These are phyloP conservation scores for Blastocystis sp. DNA, from an alignment of 352 stramenopile genomes.

Conservation along the genomic window DNA sequence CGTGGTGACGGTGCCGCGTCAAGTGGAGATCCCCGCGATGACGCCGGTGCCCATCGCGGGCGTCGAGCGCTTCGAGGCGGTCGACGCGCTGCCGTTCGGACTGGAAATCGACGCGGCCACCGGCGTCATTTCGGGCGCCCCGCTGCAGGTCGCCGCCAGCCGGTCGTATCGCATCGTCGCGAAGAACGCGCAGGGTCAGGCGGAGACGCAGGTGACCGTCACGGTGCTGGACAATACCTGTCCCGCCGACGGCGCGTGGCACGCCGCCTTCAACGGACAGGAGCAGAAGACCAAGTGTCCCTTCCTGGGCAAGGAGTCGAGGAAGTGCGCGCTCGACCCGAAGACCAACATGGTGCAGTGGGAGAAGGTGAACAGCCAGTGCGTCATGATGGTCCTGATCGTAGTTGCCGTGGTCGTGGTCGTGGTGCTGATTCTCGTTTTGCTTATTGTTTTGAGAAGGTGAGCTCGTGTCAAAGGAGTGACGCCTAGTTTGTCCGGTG, in stretches of 20 bases:
- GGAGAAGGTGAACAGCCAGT: neutral
- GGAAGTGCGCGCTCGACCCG: neutral
- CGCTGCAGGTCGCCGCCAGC: neutral
- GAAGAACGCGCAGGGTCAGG: neutral
- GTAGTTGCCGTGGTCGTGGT: slow-evolving; percentile 1
- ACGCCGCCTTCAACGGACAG: neutral
- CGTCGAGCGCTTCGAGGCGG: slow-evolving; percentile 36
- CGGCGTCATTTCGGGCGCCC: slow-evolving; percentile 7
- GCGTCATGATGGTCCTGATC: neutral
- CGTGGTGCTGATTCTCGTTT: slow-evolving; percentile 7
- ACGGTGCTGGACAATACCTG: slow-evolving; percentile 23
- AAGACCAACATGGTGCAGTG: neutral
- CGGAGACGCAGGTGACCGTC: neutral
- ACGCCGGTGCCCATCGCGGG: neutral
- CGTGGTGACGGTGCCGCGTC: neutral
- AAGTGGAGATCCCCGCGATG: neutral
- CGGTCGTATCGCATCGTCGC: neutral
- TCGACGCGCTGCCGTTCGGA: slow-evolving; percentile 4
- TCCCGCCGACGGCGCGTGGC: neutral
- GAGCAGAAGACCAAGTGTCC: neutral
- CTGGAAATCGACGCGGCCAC: neutral
- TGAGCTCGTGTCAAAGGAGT: neutral
- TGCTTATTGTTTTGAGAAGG: slow-evolving; percentile 2
- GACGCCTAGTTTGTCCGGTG: neutral
- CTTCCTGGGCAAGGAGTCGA: neutral